Conservation (phyloP, 345 rosid genomes). For the Conringia planisiliqua region DNA sequence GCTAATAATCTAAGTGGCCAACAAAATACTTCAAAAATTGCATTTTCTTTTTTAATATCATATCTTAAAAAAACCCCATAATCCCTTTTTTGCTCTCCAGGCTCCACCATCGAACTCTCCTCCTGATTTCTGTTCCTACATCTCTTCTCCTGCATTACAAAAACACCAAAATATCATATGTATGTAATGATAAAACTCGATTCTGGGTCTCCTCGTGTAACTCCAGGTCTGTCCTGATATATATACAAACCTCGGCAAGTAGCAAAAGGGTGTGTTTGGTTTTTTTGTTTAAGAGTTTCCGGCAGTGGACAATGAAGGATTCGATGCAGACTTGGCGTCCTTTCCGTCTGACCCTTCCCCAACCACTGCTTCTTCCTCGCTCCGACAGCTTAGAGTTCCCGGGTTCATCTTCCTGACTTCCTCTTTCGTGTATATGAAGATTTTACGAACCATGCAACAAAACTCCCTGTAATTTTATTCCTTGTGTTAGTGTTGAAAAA, state of each 20-base stretch:
- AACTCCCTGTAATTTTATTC: constrained; percentile 53
- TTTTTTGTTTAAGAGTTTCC: constrained; percentile 30
- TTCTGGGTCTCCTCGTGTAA: background rate
- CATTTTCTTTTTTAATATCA: constrained; percentile 6
- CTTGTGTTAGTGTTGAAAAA: background rate
- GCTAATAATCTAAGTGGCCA: constrained; percentile 26
- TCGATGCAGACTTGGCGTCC: constrained; percentile 39
- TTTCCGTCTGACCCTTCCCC: constrained; percentile 39
- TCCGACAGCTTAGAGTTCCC: constrained; percentile 41
- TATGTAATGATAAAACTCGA: background rate
- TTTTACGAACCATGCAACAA: constrained; percentile 69
- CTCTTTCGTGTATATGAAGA: constrained; percentile 62
- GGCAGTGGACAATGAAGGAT: constrained; percentile 32
- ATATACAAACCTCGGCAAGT: constrained; percentile 8
- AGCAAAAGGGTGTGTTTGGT: background rate
- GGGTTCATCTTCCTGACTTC: constrained; percentile 82
- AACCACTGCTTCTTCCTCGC: constrained; percentile 37
- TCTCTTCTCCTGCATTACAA: background rate
- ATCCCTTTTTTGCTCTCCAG: constrained; percentile 9
- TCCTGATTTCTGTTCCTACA: background rate
- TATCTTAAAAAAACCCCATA: constrained; percentile 5
- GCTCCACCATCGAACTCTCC: constrained; percentile 1
- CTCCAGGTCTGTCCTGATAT: background rate
- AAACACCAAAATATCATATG: background rate
- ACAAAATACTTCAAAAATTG: constrained; percentile 35